Conservation (phyloP, 2,329 filamentous ascomycete genomes). For the Claviceps africana region DNA sequence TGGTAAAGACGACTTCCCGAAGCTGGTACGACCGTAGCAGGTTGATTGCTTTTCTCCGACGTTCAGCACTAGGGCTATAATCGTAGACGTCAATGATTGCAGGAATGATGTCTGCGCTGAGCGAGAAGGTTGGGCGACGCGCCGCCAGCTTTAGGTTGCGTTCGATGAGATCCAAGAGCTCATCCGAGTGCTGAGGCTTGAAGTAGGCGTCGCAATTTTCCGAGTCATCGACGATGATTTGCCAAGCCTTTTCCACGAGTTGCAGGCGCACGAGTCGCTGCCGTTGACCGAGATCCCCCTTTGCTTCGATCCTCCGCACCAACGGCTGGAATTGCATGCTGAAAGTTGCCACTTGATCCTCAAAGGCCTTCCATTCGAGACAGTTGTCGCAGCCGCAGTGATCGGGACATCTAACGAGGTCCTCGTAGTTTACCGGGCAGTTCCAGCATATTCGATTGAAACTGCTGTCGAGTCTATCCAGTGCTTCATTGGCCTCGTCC, state of each 20-base stretch:
- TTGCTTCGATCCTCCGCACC: background rate
- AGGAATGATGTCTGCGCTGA: constrained; percentile 3
- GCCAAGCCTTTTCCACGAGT: constrained; percentile 1
- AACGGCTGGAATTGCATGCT: constrained; percentile 1
- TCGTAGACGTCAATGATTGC: constrained; percentile 2
- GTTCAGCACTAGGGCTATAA: background rate
- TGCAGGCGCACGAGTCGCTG: background rate
- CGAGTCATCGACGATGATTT: background rate
- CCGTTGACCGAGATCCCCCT: background rate
- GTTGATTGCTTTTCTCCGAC: background rate
- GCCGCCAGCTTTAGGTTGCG: background rate
- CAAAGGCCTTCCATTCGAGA: background rate
- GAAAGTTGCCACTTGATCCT: background rate
- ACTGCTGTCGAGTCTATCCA: background rate
- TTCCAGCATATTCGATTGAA: constrained; percentile 1
- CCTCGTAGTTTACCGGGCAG: background rate
- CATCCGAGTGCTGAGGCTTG: background rate
- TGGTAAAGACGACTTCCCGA: constrained; percentile 3
- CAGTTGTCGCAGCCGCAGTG: background rate
- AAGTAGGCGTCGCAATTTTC: background rate
- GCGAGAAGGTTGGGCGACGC: background rate
- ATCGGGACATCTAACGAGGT: background rate
- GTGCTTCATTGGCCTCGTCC: constrained; percentile 2
- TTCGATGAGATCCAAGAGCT: constrained; percentile 3
- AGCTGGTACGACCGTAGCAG: constrained; percentile 1